Base-by-base conservation (phyloP, 2,329 filamentous ascomycete species). In the Beauveria pseudobassiana region DNA sequence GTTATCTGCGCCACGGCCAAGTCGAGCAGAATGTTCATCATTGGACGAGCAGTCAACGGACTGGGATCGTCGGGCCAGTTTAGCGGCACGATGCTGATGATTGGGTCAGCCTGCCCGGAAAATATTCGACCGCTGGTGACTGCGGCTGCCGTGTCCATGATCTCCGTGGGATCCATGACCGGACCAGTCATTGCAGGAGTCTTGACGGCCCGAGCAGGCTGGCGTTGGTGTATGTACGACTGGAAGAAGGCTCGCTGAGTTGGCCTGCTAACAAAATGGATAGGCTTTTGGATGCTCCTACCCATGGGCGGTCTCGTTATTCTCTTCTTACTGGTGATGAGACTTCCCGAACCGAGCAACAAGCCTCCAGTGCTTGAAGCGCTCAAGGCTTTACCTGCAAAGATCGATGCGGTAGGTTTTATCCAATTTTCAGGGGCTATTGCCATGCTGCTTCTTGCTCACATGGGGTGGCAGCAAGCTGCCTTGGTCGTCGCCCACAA, bases 171-270 rank as follows among this genome's bases (percentile, higher is more conserved):
- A 10, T 62, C 60, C 5, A 62, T 62, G 60, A 62, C 60, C 5
- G 60, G 60, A 2, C 60, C 60, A 20, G 26, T 62, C 18, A 62
- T 62, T 57, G 60, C 60, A 9, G 60, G 53, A 14, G 60, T 38
- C 4, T 12, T 62, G 24, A 62, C 61, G n/a, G 61, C 48, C 5
- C 53, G 28, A 14, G 40, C 53, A 20, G 61, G 61, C n/a, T 59
- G 61, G 61, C 61, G 61, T 14, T 62, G 61, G 61, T 62, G 61
- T 62, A 59, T 58, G 61, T 59, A 10, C 30, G 30, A 14, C 30
- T 12, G 1, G 10, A 34, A 10, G 12, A 34, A 14, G 10, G 30
- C 4, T 34, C 30, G 10, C 14, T 34, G 10, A 34, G 12, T 12
- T 14, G 10, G 10, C 4, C 10, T 34, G 10, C 30, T 34, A 34